Evolutionary conservation across 163 green algal species (phyloP), one percentile per base, ranked within the genome.

Genomic region (Chloromonas sp.): DNA sequence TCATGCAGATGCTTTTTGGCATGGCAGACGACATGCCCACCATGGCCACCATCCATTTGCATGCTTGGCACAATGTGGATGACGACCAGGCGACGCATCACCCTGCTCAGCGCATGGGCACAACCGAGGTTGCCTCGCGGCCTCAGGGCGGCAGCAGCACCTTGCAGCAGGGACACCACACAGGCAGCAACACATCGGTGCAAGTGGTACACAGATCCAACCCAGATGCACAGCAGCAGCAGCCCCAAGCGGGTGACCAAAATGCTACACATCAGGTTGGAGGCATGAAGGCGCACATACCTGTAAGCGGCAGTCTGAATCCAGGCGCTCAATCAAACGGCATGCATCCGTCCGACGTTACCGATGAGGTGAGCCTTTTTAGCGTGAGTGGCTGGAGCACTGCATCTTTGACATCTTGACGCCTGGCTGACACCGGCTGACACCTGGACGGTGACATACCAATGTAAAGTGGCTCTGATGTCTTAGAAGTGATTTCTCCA

Each of bases 1-100:
- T 92, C 14, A 92, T 92, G 89, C 89, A 92, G 84, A 83, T 92
- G 86, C 89, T 92, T 60, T 92, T 92, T 86, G 87, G 87, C 61
- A 85, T 86, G n/a, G 71, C 87, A 60, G 87, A 88, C 58, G 81
- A 88, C 66, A 71, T 84, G 8, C 87, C 87, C 0, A 88, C 78
- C 8, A 90, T 90, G 87, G 87, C 87, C 1, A 90, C 87, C 0
- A 86, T 90, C 60, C 87, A 90, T 70, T 58, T 90, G 84, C 87
- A 90, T 74, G 84, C 66, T 11, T 76, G 66, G 66, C 66, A 76
- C 66, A 76, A 76, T 11, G 66, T 76, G 8, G 66, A 76, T 11
- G 11, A 76, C 66, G 66, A 76, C 8, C 66, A 76, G 66, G 66
- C 5, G 66, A 11, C 5, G 66, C 8, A 11, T 8, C 66, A n/a